Evolutionary conservation across 1,284 basidiomycete genomes (phyloP), one percentile per base, ranked within the genome.

Genomic region (Rhodotorula sp.): DNA sequence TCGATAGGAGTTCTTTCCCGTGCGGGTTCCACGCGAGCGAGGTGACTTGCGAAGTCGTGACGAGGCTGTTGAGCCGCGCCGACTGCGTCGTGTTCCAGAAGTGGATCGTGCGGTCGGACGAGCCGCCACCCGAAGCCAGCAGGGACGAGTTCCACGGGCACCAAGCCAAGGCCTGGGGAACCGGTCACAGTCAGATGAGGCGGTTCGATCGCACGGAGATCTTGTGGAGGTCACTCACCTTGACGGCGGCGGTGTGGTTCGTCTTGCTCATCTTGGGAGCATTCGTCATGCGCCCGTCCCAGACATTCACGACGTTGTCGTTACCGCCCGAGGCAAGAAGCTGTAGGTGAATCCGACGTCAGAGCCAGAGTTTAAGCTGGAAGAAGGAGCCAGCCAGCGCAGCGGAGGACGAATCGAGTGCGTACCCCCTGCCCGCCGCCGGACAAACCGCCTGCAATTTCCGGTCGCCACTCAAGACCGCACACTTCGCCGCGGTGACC

Each of bases 291-390:
- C 10, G 89, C 87, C 57, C 89, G 83, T 97, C 95, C 95, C 94
- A 97, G 66, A 95, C 90, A 80, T 97, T 95, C 67, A 97, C 93
- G 23, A 95, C 91, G 76, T 97, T 97, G 81, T 97, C 95, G 80
- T 97, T 97, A 0, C 93, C 93, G 10, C 95, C 94, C 76, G 90
- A 92, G 0, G 94, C 95, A 45, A 97, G 85, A n/a, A 95, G 84
- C 80, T 93, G 89, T 0, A 10, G 16, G 7, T 26, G 8, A 0
- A 34, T 28, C 28, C 28, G 28, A 28, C 28, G 28, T 28, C 28
- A 55, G 28, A 43, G 7, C 2, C 6, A 14, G 50, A 38, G 31
- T 14, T 1, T 3, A 8, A 43, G 38, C 38, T 14, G 38, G 8
- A 43, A 8, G 10, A 7, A 14, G 12, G 10, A 2, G 38, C 38